Base-by-base conservation (phyloP, 179 eudicot genomes). In the Nepenthes alata region DNA sequence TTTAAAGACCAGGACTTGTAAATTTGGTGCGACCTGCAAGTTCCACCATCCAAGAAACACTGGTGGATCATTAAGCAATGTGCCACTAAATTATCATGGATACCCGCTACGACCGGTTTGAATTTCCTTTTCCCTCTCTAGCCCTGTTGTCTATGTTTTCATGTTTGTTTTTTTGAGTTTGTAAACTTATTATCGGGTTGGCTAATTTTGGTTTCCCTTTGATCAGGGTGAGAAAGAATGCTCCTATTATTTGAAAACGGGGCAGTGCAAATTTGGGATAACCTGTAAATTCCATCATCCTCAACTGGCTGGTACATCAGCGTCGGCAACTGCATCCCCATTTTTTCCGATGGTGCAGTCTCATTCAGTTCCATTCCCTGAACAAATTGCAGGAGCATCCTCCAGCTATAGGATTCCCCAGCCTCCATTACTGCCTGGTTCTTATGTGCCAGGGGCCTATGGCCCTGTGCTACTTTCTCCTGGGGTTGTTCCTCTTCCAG, bases 221-320 rank as follows among this genome's bases (percentile, higher is more conserved):
- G 14, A 53, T 59, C 81, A 91, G 98, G 96, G 85, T 65, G 96
- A 80, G 78, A 75, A 70, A 70, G 95, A 86, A 70, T 91, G 98
- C 93, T 84, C 96, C 93, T 89, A 91, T 70, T 91, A 89, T 91
- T 81, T 89, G 82, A 84, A 87, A 78, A 91, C 95, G 83, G 96
- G 96, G 93, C 95, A 83, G 68, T 91, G 98, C 95, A 91, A 85
- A 77, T 91, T 86, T 63, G 96, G 95, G 66, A 57, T 74, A 71
- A 79, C 93, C 47, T 91, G 96, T 89, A 91, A 89, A 91, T 91
- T 84, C 84, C 79, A 91, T 81, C 98, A 91, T 77, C 98, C 98
- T 78, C 90, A 86, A 65, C 81, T 77, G 47, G 75, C 82, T 77
- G 84, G 87, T 69, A 48, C 79, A 69, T 71, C 87, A 16, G 59